Evolutionary conservation across 495 filamentous ascomycete genomes (phyloP).

Genomic region (Daldinia loculata): DNA sequence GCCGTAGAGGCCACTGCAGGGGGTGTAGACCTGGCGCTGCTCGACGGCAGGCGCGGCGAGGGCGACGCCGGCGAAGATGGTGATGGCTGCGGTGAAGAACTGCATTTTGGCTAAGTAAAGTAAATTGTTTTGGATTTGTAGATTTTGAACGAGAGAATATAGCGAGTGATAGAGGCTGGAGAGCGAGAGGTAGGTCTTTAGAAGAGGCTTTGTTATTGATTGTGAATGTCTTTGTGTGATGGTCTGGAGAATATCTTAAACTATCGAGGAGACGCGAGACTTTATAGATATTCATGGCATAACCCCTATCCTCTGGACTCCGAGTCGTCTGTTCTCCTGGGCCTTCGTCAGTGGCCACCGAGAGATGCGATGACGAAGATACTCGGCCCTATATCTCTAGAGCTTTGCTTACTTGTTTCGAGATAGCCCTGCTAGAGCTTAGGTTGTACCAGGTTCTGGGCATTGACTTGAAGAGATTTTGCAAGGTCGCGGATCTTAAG

Average conservation of each 20-base stretch:
- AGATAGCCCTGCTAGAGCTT: slow-evolving; percentile 5
- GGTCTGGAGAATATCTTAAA: background rate
- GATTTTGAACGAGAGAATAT: slow-evolving; percentile 5
- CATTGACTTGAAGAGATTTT: slow-evolving; percentile 12
- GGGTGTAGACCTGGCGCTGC: slow-evolving; percentile 47
- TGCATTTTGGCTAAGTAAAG: slow-evolving; percentile 39
- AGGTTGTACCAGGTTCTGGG: slow-evolving; percentile 21
- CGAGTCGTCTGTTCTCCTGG: background rate
- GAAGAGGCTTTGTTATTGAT: background rate
- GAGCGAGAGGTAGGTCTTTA: background rate
- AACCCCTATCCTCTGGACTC: background rate
- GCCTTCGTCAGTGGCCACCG: slow-evolving; percentile 14
- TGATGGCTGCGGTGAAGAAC: slow-evolving; percentile 30
- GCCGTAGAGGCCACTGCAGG: slow-evolving; percentile 54
- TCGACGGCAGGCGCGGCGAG: slow-evolving; percentile 33
- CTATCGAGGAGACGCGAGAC: background rate
- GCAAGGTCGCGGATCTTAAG: slow-evolving; percentile 32
- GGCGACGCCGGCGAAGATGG: slow-evolving; percentile 37
- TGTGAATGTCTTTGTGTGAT: background rate
- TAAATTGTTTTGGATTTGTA: background rate
- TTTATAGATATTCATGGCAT: slow-evolving; percentile 5
- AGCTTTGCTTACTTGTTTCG: slow-evolving; percentile 21
- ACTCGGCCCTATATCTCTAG: background rate
- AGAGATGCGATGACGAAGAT: slow-evolving; percentile 2
- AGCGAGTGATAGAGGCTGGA: slow-evolving; percentile 7